Conservation (phyloP, 148 eudicot genomes). For the Selenicereus undatus region DNA sequence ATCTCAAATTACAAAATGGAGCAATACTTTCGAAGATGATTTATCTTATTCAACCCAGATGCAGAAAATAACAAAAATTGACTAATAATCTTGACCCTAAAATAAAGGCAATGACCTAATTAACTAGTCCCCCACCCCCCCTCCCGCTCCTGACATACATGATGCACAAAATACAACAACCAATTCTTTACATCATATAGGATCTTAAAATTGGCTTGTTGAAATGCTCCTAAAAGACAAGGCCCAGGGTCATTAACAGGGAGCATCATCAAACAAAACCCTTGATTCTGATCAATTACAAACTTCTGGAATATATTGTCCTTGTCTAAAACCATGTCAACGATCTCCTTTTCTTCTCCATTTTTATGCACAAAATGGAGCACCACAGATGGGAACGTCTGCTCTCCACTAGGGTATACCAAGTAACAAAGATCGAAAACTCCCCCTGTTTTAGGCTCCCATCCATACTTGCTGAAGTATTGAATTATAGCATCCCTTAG, state of each 20-base stretch:
- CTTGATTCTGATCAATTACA: too few relatives aligned
- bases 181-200: background rate
- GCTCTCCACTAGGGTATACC: conserved; percentile 2
- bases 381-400: conserved; percentile 4
- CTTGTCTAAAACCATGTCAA: conserved; percentile 16
- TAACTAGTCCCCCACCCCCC: background rate
- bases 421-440: conserved; percentile 8
- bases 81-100: background rate
- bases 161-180: conserved; percentile 9
- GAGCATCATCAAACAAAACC: conserved; percentile 18
- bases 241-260: background rate
- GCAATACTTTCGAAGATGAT: background rate
- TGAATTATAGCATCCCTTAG: background rate
- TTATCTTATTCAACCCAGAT: background rate
- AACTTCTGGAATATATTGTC: conserved; percentile 5
- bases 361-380: background rate
- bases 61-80: background rate
- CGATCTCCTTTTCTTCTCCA: background rate
- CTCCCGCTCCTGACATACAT: background rate
- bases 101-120: background rate
- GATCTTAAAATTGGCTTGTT: conserved; percentile 19
- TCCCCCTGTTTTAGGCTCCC: background rate
- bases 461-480: conserved; percentile 4
- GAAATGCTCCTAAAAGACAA: conserved; percentile 24
- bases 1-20: background rate